A percentile compares a stretch with the other conserved stretches of the same genome.
Conservation (phyloP, 441 rosid genomes). For the Codiaeum variegatum region DNA sequence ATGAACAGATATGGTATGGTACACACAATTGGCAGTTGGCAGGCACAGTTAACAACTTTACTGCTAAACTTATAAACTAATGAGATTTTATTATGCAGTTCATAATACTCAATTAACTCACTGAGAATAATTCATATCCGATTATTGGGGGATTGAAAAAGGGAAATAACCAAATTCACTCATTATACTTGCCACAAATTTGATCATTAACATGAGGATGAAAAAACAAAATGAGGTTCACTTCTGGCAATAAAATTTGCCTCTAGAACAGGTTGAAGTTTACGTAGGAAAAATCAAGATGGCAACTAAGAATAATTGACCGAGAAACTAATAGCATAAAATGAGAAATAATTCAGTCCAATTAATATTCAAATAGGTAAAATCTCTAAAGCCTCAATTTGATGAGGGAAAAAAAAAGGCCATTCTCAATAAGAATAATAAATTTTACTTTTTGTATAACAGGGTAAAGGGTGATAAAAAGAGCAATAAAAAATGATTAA, state of each 20-base stretch:
- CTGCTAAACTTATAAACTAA: too few relatives aligned
- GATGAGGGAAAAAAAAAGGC: neutral
- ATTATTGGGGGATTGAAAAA: too few relatives aligned
- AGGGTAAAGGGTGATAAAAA: neutral
- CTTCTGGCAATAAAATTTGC: conserved; percentile 77
- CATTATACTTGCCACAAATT: conserved; percentile 58
- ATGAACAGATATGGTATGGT: too few relatives aligned
- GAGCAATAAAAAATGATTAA: neutral
- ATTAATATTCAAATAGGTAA: neutral
- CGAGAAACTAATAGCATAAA: conserved; percentile 1
- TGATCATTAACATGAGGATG: conserved; percentile 83
- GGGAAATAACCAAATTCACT: neutral
- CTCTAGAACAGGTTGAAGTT: conserved; percentile 84
- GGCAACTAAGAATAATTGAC: conserved; percentile 15
- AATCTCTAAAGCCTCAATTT: neutral
- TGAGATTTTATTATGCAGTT: too few relatives aligned
- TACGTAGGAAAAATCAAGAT: conserved; percentile 45
- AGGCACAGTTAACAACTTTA: too few relatives aligned
- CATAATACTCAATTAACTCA: too few relatives aligned
- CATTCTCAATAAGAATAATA: neutral
- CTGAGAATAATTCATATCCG: too few relatives aligned
- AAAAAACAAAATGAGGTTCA: conserved; percentile 58
- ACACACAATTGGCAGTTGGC: too few relatives aligned
- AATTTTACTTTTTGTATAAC: neutral
- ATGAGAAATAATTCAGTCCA: neutral